A percentile compares a stretch with the other conserved stretches of the same genome.
Conservation (phyloP, 345 rosid genomes). For the Cochlearia excelsa region DNA sequence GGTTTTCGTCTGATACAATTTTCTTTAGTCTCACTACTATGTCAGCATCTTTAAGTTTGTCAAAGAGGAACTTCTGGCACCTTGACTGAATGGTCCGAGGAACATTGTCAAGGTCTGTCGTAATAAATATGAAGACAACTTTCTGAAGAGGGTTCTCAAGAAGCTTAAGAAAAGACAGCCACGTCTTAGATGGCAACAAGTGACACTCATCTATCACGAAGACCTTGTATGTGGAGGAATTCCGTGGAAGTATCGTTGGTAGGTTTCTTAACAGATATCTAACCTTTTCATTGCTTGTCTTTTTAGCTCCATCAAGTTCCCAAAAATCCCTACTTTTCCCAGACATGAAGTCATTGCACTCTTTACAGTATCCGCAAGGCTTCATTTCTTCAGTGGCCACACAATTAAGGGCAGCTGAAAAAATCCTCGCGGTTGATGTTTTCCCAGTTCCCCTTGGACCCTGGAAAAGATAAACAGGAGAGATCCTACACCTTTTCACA, state of each 20-base stretch:
- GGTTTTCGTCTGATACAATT: constrained; percentile 66
- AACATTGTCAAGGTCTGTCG: constrained; percentile 87
- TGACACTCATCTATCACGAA: constrained; percentile 91
- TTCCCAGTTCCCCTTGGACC: constrained; percentile 98
- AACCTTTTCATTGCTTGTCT: constrained; percentile 61
- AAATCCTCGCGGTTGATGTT: constrained; percentile 82
- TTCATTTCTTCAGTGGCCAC: constrained; percentile 54
- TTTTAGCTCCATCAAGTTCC: constrained; percentile 80
- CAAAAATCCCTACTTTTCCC: constrained; percentile 64
- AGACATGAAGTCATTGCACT: constrained; percentile 68
- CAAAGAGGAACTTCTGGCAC: constrained; percentile 89
- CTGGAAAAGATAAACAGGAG: constrained; percentile 91
- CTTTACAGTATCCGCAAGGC: constrained; percentile 85
- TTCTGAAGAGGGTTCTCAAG: constrained; percentile 73
- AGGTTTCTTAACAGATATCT: constrained; percentile 61
- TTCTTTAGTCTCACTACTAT: constrained; percentile 62
- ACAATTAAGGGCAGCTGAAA: constrained; percentile 86
- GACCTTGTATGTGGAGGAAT: constrained; percentile 55
- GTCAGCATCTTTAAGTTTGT: constrained; percentile 85
- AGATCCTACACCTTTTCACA: constrained; percentile 68
- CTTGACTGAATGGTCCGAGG: constrained; percentile 94
- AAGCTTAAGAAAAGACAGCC: constrained; percentile 89
- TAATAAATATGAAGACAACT: constrained; percentile 78
- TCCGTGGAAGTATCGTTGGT: constrained; percentile 44
- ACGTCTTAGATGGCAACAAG: constrained; percentile 76